Evolutionary conservation across 139 green algal species (phyloP), one percentile per base, ranked within the genome.

Genomic region (Desmodesmus armatus): DNA sequence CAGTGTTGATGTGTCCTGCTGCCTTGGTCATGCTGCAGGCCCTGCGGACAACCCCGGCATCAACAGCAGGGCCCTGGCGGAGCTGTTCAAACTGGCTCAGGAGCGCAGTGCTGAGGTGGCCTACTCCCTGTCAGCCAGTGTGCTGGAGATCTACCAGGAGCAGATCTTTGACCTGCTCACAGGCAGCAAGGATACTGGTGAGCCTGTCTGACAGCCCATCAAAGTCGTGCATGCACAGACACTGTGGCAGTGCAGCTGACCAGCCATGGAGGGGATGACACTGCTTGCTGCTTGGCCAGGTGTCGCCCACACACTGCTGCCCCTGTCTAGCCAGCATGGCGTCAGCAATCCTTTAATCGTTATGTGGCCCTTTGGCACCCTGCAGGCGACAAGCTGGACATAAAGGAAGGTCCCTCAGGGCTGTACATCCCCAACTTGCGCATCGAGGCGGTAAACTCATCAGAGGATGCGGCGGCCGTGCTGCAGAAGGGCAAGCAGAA

Each of bases 111-210:
- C 66, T 0, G 82, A 85, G 33, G 86, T 89, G 65, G 84, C 37
- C n/a, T 94, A 93, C 60, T 76, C 55, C 33, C 93, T 96, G 83
- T 80, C 40, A 13, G 90, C 90, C 23, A 90, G 71, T 51, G 91
- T 96, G 35, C 87, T 96, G 47, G 94, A 96, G 81, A 93, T 96
- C 65, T 96, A 96, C 88, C 96, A 96, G 73, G 94, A 96, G 88
- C 86, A 91, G 81, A 91, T 92, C 58, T 92, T 91, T 62, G 91
- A 94, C 86, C 84, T 94, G 58, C 77, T 94, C 27, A 53, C 80
- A 25, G 83, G 71, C 37, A 85, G 87, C 44, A 84, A 72, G 43
- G 89, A 93, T 74, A 51, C 79, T 39, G 63, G 76, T 83, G 39
- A 29, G n/a, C n/a, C n/a, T n/a, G n/a, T n/a, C n/a, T n/a, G n/a